A percentile compares a stretch with the other conserved stretches of the same genome.
phyloP scores from a whole-genome alignment of 768 basidiomycete species.

The Megacollybia marginata region DNA sequence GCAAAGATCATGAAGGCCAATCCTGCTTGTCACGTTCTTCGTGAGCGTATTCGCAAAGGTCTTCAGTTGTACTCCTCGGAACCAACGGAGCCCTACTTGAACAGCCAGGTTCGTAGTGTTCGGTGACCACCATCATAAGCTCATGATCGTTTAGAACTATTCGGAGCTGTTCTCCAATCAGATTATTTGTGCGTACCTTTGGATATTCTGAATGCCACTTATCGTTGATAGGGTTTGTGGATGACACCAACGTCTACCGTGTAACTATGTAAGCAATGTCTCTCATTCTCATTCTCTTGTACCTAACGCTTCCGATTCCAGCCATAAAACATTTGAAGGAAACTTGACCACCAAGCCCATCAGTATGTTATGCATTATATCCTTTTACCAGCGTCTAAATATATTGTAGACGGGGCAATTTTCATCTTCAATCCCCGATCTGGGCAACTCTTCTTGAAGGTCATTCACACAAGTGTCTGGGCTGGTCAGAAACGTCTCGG shows the following conservation, averaged over 20 bases:
- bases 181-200: slow-evolving; percentile 67
- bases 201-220: not conserved
- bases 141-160: slow-evolving; percentile 51
- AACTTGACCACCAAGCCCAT: slow-evolving; percentile 99
- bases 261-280: slow-evolving; percentile 67
- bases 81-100: slow-evolving; percentile 97
- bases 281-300: not conserved
- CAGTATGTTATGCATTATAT: slow-evolving; percentile 34
- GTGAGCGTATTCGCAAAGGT: slow-evolving; percentile 98
- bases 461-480: slow-evolving; percentile 99
- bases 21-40: slow-evolving; percentile 92
- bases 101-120: slow-evolving; percentile 62
- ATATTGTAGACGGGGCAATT: slow-evolving; percentile 72
- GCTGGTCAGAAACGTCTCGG: slow-evolving; percentile 99
- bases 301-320: slow-evolving; percentile 21
- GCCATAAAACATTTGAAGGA: slow-evolving; percentile 99
- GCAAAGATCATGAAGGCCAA: slow-evolving; percentile 99
- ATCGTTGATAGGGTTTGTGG: slow-evolving; percentile 74
- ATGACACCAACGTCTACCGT: slow-evolving; percentile 99
- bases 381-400: slow-evolving; percentile 2
- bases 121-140: slow-evolving; percentile 1
- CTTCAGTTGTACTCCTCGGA: slow-evolving; percentile 98
- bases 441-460: slow-evolving; percentile 96
- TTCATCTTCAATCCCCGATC: slow-evolving; percentile 99
- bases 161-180: slow-evolving; percentile 97